These are phyloP conservation scores for Nemania sp. DNA, from an alignment of 2,329 filamentous ascomycete genomes.

Conservation along the genomic window DNA sequence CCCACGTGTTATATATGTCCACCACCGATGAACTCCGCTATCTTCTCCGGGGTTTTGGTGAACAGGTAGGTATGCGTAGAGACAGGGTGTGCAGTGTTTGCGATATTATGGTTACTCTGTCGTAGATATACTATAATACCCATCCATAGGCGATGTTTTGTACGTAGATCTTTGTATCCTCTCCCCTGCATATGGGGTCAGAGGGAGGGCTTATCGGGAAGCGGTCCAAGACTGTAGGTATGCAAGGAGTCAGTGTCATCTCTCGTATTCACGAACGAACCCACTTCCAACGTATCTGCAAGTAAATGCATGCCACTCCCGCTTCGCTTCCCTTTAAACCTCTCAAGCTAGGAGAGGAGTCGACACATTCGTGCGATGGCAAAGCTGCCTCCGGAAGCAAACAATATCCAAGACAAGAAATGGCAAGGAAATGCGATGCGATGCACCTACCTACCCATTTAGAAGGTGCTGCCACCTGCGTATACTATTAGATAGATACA, in stretches of 20 bases:
- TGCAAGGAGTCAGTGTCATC: slow-evolving; percentile 27
- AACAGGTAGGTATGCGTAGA: too few relatives aligned
- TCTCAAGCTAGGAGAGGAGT: background rate
- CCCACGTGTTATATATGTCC: background rate
- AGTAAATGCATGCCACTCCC: background rate
- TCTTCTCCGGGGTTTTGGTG: background rate
- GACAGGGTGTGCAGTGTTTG: background rate
- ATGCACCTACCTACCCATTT: background rate
- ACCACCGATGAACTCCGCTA: background rate
- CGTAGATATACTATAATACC: background rate
- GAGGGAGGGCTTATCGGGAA: slow-evolving; percentile 19
- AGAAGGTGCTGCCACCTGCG: background rate
- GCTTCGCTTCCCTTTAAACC: background rate
- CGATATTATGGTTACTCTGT: slow-evolving; percentile 12
- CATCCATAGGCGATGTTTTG: background rate
- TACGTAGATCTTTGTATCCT: background rate
- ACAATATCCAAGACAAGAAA: background rate
- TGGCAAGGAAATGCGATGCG: background rate
- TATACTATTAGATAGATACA: too few relatives aligned
- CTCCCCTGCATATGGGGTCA: slow-evolving; percentile 8
- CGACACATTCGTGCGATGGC: background rate
- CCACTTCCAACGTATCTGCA: slow-evolving; percentile 15
- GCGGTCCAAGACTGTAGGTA: slow-evolving; percentile 6
- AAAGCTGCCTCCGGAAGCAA: background rate
- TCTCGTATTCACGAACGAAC: slow-evolving; percentile 37